Conservation (phyloP, 352 stramenopile genomes). For the Halophytophthora polymorphica region DNA sequence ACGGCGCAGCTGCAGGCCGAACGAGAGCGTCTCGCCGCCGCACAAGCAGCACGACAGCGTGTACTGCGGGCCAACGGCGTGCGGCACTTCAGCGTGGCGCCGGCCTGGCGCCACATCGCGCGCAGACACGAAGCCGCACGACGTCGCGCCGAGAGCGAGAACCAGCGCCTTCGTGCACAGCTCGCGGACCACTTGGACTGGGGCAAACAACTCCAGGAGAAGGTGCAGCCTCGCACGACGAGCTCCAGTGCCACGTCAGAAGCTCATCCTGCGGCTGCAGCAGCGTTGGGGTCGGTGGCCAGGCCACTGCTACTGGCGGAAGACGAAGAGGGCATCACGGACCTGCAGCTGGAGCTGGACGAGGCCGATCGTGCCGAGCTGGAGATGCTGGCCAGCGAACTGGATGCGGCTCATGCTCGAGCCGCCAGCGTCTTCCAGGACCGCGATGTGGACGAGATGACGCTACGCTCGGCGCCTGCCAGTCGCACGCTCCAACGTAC, state of each 20-base stretch:
- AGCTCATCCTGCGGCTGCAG: constrained; percentile 4
- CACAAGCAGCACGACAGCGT: constrained; percentile 5
- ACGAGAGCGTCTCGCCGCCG: constrained; percentile 8
- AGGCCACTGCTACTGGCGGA: constrained; percentile 18
- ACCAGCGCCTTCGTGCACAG: constrained; percentile 15
- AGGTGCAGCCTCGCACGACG: constrained; percentile 8
- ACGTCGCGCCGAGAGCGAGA: constrained; percentile 20
- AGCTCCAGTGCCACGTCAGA: constrained; percentile 1
- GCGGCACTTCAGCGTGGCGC: constrained; percentile 20
- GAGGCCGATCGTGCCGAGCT: constrained; percentile 21
- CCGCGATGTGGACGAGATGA: constrained; percentile 3
- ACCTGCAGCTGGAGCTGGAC: constrained; percentile 21
- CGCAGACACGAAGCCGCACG: constrained; percentile 17
- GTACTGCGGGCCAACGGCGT: constrained; percentile 7
- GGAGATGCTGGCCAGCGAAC: constrained; percentile 23
- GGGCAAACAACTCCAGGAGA: constrained; percentile 15
- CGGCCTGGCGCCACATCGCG: constrained; percentile 31
- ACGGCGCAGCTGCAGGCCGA: constrained; percentile 13
- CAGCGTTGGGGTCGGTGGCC: constrained; percentile 10
- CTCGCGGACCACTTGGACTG: constrained; percentile 19
- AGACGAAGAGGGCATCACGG: constrained; percentile 24
- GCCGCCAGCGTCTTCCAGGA: constrained; percentile 21
- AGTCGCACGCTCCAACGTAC: constrained; percentile 20
- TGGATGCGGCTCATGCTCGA: constrained; percentile 20
- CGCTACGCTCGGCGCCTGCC: constrained; percentile 5